Evolutionary conservation across 2,329 filamentous ascomycete genomes (phyloP).

Genomic region (Fusarium gaditjirri): DNA sequence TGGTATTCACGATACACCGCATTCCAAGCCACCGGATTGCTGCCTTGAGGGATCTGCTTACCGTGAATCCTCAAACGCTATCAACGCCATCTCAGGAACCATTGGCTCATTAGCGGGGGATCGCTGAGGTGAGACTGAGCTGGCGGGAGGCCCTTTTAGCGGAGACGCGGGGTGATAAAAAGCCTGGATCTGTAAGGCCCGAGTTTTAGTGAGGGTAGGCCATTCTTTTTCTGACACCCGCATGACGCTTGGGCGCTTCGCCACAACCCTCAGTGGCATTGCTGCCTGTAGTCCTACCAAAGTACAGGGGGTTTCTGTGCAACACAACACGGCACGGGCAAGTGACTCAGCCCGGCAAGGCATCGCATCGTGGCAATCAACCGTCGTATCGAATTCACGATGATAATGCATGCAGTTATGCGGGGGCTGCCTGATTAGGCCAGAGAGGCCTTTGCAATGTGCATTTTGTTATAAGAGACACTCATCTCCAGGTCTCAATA

Average conservation of each 20-base stretch:
- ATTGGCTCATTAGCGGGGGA: background rate
- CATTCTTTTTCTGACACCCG: background rate
- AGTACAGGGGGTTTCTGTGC: background rate
- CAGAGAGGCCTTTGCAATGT: too few relatives aligned
- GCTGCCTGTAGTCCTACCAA: constrained; percentile 15
- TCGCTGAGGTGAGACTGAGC: constrained; percentile 32
- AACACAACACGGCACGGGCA: background rate
- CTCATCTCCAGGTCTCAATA: background rate
- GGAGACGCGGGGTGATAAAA: background rate
- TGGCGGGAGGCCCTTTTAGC: background rate
- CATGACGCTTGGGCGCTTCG: background rate
- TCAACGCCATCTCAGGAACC: background rate
- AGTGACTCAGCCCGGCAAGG: constrained; percentile 30
- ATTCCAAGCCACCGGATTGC: background rate
- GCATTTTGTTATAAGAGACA: background rate
- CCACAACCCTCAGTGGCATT: constrained; percentile 2
- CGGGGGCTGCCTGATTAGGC: background rate
- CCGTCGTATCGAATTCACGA: background rate
- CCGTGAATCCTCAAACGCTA: background rate
- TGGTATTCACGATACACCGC: background rate
- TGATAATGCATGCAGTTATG: background rate
- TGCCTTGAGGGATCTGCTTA: constrained; percentile 7
- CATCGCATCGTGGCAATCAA: background rate
- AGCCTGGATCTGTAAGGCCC: background rate
- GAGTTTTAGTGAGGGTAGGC: rapidly evolving